These are phyloP conservation scores for Hanseniaspora clermontiae DNA, from an alignment of 805 yeast genomes.

Conservation along the genomic window DNA sequence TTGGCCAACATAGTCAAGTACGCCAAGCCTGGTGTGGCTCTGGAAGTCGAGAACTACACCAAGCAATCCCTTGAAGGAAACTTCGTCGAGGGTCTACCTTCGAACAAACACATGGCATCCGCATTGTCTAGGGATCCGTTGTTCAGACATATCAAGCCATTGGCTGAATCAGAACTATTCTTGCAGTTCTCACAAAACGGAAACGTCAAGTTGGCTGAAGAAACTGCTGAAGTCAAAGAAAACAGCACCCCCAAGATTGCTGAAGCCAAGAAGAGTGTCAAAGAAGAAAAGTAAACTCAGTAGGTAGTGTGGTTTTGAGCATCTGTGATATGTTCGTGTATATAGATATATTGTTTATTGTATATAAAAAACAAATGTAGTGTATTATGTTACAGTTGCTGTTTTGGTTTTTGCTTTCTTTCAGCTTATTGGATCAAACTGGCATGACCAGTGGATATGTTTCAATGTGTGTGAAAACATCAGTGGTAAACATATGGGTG, in stretches of 20 bases:
- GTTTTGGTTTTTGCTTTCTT: no score
- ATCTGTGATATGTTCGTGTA: no score
- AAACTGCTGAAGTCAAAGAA: background rate
- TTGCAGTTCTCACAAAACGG: background rate
- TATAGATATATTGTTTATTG: no score
- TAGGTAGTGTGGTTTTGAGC: no score
- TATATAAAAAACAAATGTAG: no score
- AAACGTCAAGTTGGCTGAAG: background rate
- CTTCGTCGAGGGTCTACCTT: slow-evolving; percentile 5
- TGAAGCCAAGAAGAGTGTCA: background rate
- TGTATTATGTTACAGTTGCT: no score
- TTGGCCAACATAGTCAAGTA: slow-evolving; percentile 66
- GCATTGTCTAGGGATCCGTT: background rate
- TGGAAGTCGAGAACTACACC: slow-evolving; percentile 56
- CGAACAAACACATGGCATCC: slow-evolving; percentile 6
- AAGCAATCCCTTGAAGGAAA: slow-evolving; percentile 37
- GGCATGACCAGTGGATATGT: no score
- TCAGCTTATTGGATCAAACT: no score
- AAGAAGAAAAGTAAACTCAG: background rate
- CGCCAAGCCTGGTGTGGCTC: slow-evolving; percentile 68
- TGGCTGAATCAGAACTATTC: slow-evolving; percentile 1
- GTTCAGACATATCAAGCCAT: slow-evolving; percentile 7
- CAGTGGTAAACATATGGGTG: no score
- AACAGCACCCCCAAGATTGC: no score
- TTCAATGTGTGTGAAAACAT: no score